Conservation (phyloP, 108 stramenopile genomes). For the Chaetoceros tenuissimus region DNA sequence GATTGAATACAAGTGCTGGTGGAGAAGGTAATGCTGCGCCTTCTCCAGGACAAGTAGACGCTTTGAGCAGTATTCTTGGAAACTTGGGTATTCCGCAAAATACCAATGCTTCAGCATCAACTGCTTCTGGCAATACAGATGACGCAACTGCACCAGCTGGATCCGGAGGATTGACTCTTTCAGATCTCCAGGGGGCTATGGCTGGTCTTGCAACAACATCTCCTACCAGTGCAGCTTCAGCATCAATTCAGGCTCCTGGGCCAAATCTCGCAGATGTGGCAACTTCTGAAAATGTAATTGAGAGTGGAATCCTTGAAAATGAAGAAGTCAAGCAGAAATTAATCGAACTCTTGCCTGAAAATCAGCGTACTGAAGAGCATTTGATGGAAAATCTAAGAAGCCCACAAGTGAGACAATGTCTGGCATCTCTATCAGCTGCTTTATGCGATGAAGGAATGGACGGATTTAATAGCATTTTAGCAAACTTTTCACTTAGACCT, state of each 20-base stretch:
- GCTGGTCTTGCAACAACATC: slow-evolving; percentile 41
- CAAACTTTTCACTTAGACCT: slow-evolving; percentile 70
- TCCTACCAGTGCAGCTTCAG: not conserved
- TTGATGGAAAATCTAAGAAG: slow-evolving; percentile 57
- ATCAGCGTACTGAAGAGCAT: slow-evolving; percentile 30
- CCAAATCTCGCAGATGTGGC: slow-evolving; percentile 61
- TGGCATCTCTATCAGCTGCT: slow-evolving; percentile 53
- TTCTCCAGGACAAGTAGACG: slow-evolving; percentile 60
- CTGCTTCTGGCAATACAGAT: slow-evolving; percentile 10
- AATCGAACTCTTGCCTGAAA: slow-evolving; percentile 59
- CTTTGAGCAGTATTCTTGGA: slow-evolving; percentile 69
- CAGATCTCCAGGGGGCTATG: slow-evolving; percentile 76
- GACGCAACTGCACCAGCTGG: slow-evolving; percentile 8
- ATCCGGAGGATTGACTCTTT: slow-evolving; percentile 45
- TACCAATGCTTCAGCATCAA: not conserved
- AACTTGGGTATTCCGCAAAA: slow-evolving; percentile 68
- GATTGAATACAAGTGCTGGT: slow-evolving; percentile 21
- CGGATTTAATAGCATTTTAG: slow-evolving; percentile 62
- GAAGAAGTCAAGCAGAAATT: slow-evolving; percentile 37
- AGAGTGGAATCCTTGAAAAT: slow-evolving; percentile 41
- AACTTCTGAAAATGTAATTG: slow-evolving; percentile 30
- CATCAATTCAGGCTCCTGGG: slow-evolving; percentile 7
- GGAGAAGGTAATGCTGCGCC: slow-evolving; percentile 28
- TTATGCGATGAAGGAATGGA: slow-evolving; percentile 43
- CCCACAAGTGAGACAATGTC: slow-evolving; percentile 68